Evolutionary conservation across 108 stramenopile species (phyloP), one percentile per base, ranked within the genome.

Genomic region (Skeletonema menzelii): DNA sequence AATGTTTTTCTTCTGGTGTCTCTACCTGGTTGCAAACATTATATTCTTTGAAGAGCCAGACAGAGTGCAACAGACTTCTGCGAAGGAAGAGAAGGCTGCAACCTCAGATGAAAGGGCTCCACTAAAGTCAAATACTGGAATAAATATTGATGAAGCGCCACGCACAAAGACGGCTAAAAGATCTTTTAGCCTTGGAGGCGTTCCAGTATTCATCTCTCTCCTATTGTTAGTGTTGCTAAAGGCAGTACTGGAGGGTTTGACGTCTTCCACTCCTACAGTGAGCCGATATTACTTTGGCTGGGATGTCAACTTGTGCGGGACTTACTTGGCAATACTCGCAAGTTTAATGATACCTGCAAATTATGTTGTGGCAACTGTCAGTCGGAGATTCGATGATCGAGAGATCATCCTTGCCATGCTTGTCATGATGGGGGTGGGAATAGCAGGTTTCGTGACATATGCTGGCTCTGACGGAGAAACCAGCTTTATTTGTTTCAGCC

Each of bases 21-120:
- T 90, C 20, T 97, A 79, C 55, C 69, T 88, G 11, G 26, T 80
- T 55, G 24, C 64, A 10, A 66, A 80, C n/a, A 34, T 86, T n/a
- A 0, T 85, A 14, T 89, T 73, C 53, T 96, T 96, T 73, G 75
- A 86, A 65, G 95, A 95, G 65, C 95, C 95, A 5, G 80, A 80
- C 65, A 84, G 86, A 6, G 27, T 38, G 19, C 56, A 73, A 53
- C 38, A 49, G 3, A 49, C 2, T 22, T 20, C 5, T 49, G 47
- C 7, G 5, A 49, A 19, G 19, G 47, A 20, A 22, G 47, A 49
- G 47, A 49, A 49, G 47, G 56, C 15, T 67, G 49, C 63, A 42
- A 24, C 15, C 40, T 49, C 20, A 49, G 47, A 49, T 20, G 47
- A 49, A 49, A 49, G 47, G 47, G 15, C 47, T 49, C 47, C 47